Evolutionary conservation across 352 stramenopile species (phyloP), one percentile per base, ranked within the genome.

Genomic region (Phytophthora cactorum): DNA sequence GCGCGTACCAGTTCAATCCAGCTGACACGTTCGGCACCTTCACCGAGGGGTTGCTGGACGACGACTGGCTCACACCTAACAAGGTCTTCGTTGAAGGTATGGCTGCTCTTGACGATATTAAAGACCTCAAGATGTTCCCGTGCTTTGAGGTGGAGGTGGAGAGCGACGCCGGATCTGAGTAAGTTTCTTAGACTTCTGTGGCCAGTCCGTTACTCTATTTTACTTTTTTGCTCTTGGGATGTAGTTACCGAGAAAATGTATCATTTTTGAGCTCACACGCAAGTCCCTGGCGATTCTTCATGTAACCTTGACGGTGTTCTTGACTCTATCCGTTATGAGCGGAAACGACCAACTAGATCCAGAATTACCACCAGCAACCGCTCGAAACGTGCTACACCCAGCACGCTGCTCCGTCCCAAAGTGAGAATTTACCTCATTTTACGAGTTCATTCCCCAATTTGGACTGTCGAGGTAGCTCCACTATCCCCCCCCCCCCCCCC

Each of bases 21-120:
- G 78, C 84, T 7, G 82, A 90, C 53, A 88, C 63, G 15, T 84
- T 73, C 57, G 84, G 82, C 27, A 60, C 59, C 0, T 93, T 91
- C 59, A 90, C 79, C 1, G 82, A 93, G 54, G 82, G 82, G 1
- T 52, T 93, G 57, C 65, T 93, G 31, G 59, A 75, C 6, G 81
- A 93, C 47, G 82, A 93, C 64, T 93, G 82, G 82, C 63, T 91
- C 8, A 89, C 82, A 10, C 77, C 80, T 10, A 89, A 93, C 70
- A 78, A 76, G 38, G 77, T 70, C 1, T 93, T 90, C 47, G 41
- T 93, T 1, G 45, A 88, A 8, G 84, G 75, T 27, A 83, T 94
- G 52, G 74, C 74, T 25, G 50, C 68, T 31, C 58, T 94, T 32
- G 79, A 94, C 56, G 27, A 53, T 3, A 67, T 90, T 15, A 77